phyloP scores from a whole-genome alignment of 441 rosid species.

The Syzygium malaccense region DNA sequence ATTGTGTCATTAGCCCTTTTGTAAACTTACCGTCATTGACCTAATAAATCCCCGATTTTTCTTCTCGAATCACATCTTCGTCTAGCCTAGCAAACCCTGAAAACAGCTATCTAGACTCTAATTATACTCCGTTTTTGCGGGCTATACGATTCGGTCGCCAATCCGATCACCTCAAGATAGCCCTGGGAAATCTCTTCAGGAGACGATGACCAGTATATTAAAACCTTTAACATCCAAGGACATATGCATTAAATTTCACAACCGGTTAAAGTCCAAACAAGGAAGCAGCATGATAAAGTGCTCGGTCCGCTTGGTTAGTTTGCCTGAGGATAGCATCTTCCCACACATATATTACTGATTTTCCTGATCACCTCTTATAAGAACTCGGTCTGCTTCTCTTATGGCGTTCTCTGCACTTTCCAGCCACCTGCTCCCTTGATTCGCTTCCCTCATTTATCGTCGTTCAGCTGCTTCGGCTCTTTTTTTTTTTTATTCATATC shows the following conservation, averaged over 20 bases:
- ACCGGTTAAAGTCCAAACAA: background rate
- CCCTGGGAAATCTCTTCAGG: background rate
- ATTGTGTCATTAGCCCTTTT: too few species aligned
- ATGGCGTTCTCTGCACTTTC: background rate
- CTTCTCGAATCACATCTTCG: too few species aligned
- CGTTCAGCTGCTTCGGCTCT: background rate
- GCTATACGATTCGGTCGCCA: background rate
- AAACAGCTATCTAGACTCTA: background rate
- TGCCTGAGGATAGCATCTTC: background rate
- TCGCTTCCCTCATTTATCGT: background rate
- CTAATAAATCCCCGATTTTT: too few species aligned
- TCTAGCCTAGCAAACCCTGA: too few species aligned
- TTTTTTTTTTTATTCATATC: background rate
- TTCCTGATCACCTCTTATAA: background rate
- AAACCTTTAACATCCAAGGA: background rate
- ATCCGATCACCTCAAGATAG: background rate
- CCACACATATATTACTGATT: background rate
- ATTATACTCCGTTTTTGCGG: background rate
- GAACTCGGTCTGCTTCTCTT: background rate
- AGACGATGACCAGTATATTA: background rate
- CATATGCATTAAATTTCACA: background rate
- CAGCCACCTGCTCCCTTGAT: background rate
- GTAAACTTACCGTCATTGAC: too few species aligned
- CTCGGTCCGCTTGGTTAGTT: background rate
- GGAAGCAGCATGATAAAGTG: background rate